These are phyloP conservation scores for Funneliformis caledonium DNA, from an alignment of 371 early-diverging fungal species.

Conservation along the genomic window DNA sequence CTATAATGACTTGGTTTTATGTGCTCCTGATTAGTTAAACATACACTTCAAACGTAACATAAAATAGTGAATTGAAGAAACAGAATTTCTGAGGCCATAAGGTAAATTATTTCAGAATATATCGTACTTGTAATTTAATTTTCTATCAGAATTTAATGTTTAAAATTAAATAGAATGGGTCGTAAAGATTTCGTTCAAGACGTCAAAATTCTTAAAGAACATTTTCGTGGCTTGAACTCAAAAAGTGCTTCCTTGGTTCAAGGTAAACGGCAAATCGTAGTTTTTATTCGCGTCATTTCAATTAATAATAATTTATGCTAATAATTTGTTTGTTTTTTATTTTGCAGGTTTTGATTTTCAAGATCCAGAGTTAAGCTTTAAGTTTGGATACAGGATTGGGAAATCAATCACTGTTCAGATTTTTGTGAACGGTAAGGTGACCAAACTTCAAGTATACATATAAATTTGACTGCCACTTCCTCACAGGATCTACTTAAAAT, in stretches of 20 bases:
- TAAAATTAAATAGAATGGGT: slow-evolving; percentile 17
- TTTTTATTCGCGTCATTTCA: not conserved
- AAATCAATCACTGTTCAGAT: slow-evolving; percentile 36
- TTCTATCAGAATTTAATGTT: not conserved
- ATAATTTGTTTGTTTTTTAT: not conserved
- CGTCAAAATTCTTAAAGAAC: slow-evolving; percentile 37
- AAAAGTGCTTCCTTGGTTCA: slow-evolving; percentile 26
- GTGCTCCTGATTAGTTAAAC: not conserved
- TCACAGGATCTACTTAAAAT: not conserved
- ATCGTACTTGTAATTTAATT: not conserved
- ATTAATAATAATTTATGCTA: not conserved
- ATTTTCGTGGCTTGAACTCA: slow-evolving; percentile 30
- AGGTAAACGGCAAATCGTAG: not conserved
- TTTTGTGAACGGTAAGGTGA: slow-evolving; percentile 33
- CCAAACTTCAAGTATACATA: not conserved
- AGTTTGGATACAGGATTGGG: slow-evolving; percentile 18
- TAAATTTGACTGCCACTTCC: not conserved
- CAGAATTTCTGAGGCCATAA: not conserved
- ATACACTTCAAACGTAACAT: not conserved
- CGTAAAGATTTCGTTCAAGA: slow-evolving; percentile 40
- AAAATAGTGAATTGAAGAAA: not conserved
- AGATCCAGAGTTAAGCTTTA: slow-evolving; percentile 38
- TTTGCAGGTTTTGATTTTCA: slow-evolving; percentile 37
- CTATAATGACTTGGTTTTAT: no score
- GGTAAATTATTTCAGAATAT: not conserved